These are phyloP conservation scores for Cladophialophora yegresii DNA, from an alignment of 2,329 filamentous ascomycete genomes.

Conservation along the genomic window DNA sequence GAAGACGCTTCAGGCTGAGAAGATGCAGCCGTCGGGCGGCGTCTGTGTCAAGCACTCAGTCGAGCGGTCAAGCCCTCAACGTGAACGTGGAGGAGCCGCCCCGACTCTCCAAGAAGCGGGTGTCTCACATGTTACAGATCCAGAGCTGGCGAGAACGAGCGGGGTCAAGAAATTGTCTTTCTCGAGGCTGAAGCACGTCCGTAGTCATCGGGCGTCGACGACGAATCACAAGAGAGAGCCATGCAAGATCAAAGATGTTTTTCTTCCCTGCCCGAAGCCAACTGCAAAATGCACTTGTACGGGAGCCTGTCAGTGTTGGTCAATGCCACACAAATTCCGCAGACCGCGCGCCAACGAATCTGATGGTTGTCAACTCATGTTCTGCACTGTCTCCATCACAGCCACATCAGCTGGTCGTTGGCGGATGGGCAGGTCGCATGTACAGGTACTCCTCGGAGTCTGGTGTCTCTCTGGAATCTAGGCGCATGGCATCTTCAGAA, in stretches of 20 bases:
- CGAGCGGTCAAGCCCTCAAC: not conserved
- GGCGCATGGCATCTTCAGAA: slow-evolving; percentile 6
- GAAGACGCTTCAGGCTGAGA: too few relatives aligned
- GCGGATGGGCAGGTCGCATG: slow-evolving; percentile 4
- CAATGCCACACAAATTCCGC: not conserved
- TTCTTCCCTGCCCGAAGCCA: not conserved
- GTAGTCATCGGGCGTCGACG: not conserved
- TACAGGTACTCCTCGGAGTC: slow-evolving; percentile 15
- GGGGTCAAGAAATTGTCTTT: not conserved
- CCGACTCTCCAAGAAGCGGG: not conserved
- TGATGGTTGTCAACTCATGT: not conserved
- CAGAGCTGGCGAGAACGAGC: not conserved
- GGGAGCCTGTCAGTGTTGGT: not conserved
- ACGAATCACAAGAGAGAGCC: not conserved
- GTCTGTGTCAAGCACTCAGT: not conserved
- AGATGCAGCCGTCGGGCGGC: not conserved
- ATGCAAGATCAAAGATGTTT: not conserved
- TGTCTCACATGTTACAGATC: not conserved
- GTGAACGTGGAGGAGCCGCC: not conserved
- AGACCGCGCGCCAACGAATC: not conserved
- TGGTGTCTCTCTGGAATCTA: not conserved
- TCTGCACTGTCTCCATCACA: not conserved
- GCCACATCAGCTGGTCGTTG: not conserved
- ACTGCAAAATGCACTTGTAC: not conserved
- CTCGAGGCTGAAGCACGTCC: not conserved